Evolutionary conservation across 2,329 filamentous ascomycete species (phyloP).

Genomic region (Aspergillus fijiensis): DNA sequence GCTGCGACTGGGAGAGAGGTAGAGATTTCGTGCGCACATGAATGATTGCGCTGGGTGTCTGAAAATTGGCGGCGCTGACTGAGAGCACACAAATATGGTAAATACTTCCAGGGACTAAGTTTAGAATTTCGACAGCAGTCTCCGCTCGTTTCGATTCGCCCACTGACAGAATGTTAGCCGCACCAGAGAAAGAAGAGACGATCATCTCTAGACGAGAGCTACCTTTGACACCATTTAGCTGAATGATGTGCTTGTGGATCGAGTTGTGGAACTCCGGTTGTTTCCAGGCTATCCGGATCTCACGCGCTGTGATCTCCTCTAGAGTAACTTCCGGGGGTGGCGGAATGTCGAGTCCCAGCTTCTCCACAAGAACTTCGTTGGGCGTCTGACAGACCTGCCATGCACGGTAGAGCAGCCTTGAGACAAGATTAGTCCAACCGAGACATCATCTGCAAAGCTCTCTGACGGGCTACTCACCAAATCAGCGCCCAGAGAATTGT

Average conservation of each 20-base stretch:
- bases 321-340: constrained; percentile 85
- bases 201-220: constrained; percentile 13
- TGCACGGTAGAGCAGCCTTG: constrained; percentile 78
- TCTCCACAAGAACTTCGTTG: constrained; percentile 83
- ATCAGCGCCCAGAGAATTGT: constrained; percentile 51
- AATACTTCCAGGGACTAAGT: constrained; percentile 79
- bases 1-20: constrained; percentile 36
- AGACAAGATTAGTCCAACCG: constrained; percentile 2
- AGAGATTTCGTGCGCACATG: constrained; percentile 72
- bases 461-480: constrained; percentile 39
- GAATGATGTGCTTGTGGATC: constrained; percentile 84
- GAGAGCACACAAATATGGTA: constrained; percentile 94
- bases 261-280: constrained; percentile 65
- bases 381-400: constrained; percentile 88
- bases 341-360: constrained; percentile 91
- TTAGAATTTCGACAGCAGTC: constrained; percentile 86
- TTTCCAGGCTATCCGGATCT: constrained; percentile 89
- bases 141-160: constrained; percentile 80
- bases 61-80: constrained; percentile 87
- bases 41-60: constrained; percentile 81
- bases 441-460: background rate
- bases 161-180: constrained; percentile 52
- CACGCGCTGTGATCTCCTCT: constrained; percentile 81
- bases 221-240: constrained; percentile 92
- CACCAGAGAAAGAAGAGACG: constrained; percentile 1